Conservation (phyloP, 2,329 filamentous ascomycete genomes). For the Penicillium sp. region DNA sequence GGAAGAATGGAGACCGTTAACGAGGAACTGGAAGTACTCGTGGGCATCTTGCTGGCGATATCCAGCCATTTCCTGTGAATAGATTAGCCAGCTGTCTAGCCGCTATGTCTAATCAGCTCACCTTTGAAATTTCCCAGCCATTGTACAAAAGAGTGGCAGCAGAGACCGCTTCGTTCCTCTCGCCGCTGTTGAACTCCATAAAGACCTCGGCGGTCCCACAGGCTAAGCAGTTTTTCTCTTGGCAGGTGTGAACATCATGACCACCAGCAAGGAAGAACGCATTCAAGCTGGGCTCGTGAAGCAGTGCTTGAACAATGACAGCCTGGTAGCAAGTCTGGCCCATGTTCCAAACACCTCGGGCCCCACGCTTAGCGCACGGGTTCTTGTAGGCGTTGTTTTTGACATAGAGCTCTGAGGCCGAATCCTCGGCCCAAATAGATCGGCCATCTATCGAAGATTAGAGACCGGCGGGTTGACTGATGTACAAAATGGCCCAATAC, state of each 20-base stretch:
- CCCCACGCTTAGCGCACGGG: constrained; percentile 81
- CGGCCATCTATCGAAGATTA: constrained; percentile 28
- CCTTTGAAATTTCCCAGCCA: constrained; percentile 58
- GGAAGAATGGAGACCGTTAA: constrained; percentile 82
- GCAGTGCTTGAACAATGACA: constrained; percentile 87
- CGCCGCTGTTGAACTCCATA: constrained; percentile 61
- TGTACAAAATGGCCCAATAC: background rate
- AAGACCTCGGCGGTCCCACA: constrained; percentile 65
- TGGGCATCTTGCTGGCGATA: constrained; percentile 97
- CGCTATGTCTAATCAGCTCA: constrained; percentile 3
- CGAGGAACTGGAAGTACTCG: constrained; percentile 94
- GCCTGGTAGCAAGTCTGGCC: constrained; percentile 99
- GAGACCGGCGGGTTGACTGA: background rate
- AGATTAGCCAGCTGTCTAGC: constrained; percentile 4
- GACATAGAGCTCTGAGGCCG: constrained; percentile 75
- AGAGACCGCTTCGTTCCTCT: constrained; percentile 80
- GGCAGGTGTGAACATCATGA: constrained; percentile 76
- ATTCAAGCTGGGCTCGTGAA: constrained; percentile 88
- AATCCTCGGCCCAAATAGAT: constrained; percentile 38
- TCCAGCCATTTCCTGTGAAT: constrained; percentile 68
- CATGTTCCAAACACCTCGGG: constrained; percentile 93
- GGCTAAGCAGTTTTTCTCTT: constrained; percentile 53
- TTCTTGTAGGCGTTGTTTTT: constrained; percentile 74
- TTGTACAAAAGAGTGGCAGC: constrained; percentile 75
- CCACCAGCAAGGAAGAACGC: constrained; percentile 92